Conservation (phyloP, 805 yeast genomes). For the Wickerhamomyces subpelliculosus region DNA sequence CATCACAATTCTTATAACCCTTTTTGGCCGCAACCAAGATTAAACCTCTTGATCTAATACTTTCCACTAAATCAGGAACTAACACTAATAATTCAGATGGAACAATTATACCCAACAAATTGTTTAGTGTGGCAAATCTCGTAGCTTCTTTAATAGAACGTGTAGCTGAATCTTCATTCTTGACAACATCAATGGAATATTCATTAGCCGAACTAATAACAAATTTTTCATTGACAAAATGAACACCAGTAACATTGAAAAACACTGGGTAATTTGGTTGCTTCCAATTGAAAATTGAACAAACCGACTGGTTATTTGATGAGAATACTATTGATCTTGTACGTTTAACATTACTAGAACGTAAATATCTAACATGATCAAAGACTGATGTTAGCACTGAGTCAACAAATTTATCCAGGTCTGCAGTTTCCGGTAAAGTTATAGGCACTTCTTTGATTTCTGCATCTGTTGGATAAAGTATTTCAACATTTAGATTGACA, state of each 20-base stretch:
- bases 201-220: constrained; percentile 36
- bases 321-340: constrained; percentile 74
- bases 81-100: constrained; percentile 63
- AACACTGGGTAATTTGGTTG: constrained; percentile 97
- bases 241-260: constrained; percentile 68
- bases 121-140: constrained; percentile 71
- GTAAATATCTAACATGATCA: constrained; percentile 54
- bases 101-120: constrained; percentile 76
- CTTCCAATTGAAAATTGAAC: constrained; percentile 94
- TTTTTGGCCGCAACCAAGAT: constrained; percentile 68
- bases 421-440: constrained; percentile 34
- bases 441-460: constrained; percentile 36
- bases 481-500: constrained; percentile 66
- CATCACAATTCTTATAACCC: constrained; percentile 16
- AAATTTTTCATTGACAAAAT: constrained; percentile 28
- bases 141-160: constrained; percentile 79
- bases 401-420: constrained; percentile 73
- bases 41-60: constrained; percentile 74
- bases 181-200: constrained; percentile 18
- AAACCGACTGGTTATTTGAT: constrained; percentile 81
- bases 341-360: constrained; percentile 28
- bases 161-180: constrained; percentile 36
- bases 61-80: constrained; percentile 69
- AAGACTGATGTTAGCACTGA: constrained; percentile 63
- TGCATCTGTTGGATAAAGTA: constrained; percentile 62